Evolutionary conservation across 441 rosid genomes (phyloP).

Genomic region (Capsella rubella): DNA sequence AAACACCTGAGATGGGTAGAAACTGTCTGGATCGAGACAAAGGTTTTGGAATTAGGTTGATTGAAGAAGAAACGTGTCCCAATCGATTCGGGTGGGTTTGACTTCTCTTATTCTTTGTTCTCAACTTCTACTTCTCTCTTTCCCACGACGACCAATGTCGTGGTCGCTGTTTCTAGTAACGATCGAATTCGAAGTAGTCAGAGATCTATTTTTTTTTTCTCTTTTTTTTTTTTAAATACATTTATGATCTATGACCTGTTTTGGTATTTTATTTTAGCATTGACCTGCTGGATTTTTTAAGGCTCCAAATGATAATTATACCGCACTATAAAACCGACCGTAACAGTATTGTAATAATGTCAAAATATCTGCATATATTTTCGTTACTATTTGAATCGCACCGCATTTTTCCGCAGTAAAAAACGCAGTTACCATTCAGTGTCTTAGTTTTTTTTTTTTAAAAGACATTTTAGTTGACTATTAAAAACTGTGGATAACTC

Average conservation of each 20-base stretch:
- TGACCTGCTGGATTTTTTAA: neutral
- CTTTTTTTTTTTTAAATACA: neutral
- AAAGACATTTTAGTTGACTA: too few species aligned
- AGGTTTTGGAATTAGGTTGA: neutral
- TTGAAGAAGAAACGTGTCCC: conserved; percentile 33
- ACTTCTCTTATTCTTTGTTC: neutral
- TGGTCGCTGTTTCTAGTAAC: conserved; percentile 32
- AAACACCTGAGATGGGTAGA: neutral
- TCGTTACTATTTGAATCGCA: too few species aligned
- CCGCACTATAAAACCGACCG: too few species aligned
- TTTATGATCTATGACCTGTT: conserved; percentile 12
- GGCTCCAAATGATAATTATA: too few species aligned
- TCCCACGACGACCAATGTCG: conserved; percentile 40
- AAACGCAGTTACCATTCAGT: too few species aligned
- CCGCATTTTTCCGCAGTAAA: too few species aligned
- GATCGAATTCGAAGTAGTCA: conserved; percentile 27
- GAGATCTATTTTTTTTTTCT: neutral
- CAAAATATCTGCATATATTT: too few species aligned
- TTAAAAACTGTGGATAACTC: too few species aligned
- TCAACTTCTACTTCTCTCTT: too few species aligned
- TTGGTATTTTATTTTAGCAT: neutral
- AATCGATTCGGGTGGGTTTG: conserved; percentile 25
- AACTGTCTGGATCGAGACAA: neutral
- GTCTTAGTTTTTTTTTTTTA: too few species aligned
- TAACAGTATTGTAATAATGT: too few species aligned